Base-by-base conservation (phyloP, 345 rosid genomes). In the Xanthoceras sorbifolium region DNA sequence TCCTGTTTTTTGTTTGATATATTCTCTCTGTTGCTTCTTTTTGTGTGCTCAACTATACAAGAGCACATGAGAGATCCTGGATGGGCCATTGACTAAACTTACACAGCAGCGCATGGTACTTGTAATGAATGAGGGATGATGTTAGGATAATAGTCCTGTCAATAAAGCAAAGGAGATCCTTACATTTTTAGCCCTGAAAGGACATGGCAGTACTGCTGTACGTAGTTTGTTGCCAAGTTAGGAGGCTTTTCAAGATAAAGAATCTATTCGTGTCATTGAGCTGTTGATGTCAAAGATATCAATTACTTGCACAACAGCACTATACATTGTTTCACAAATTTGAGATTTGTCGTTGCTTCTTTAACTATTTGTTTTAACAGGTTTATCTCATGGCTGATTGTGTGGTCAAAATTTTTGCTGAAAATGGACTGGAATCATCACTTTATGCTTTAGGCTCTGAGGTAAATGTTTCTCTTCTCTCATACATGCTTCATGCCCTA, bases 361-460 rank as follows among this genome's bases (percentile, higher is more conserved):
- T 29, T 64, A 82, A 82, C 76, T 69, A 65, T 66, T 59, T 82
- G 80, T 20, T 67, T 57, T 66, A 48, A 82, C 85, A 95, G 99
- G 99, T 95, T 69, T 93, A 87, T 86, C 90, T 95, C 79, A 77
- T 93, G 57, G 84, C 85, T 44, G 94, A 92, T 79, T 82, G 79
- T 79, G 98, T 84, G 12, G 86, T 93, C 67, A 95, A 95, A 85
- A 83, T 95, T 71, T 90, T 87, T 80, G 94, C 88, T 55, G 99
- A 95, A 88, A 96, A 80, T 67, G 99, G 99, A 42, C 77, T 89
- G 73, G 98, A 95, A 85, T 79, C 89, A 76, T 84, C 97, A 66
- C 73, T 95, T 82, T 84, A 91, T 69, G 83, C 96, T 80, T 87
- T 95, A 81, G 99, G 98, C 79, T 85, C 94, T 62, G 99, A 95